Evolutionary conservation across 1,139 yeast genomes (phyloP), one percentile per base, ranked within the genome.

Genomic region (Meyerozyma sp.): DNA sequence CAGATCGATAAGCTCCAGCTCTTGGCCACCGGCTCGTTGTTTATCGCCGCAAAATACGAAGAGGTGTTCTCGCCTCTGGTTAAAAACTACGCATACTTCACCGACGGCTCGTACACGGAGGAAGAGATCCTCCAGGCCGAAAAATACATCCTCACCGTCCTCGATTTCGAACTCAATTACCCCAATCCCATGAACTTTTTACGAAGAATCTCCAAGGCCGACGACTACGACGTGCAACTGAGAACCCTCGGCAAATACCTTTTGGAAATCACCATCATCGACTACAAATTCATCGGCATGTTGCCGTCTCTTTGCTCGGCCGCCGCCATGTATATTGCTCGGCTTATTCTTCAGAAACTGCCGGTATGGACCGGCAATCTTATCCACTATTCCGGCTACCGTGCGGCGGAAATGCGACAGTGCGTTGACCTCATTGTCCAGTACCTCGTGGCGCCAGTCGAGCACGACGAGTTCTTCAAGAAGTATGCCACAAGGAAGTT

Each of bases 161-260:
- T 91, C 44, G 77, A 82, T 51, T 91, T 86, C 63, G 87, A 88
- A 61, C 73, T 90, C 57, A 84, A 88, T 56, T 89, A 86, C 59
- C 96, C 97, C 43, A 89, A 89, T 59, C 97, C 98, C 46, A 85
- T 91, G 90, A 90, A 90, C 65, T 91, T 90, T 59, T 70, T 91
- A 56, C 81, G 98, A 62, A 79, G 98, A 61, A 88, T 89, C 46
- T 88, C 96, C 41, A 89, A 89, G 63, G 98, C 98, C 35, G 98
- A 91, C 65, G 93, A 88, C 63, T 91, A 90, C 68, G 96, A 90
- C 63, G 88, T 89, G 47, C 93, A 87, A 65, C 82, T 94, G 42
- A 81, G 98, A 63, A 90, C 97, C 11, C 76, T 91, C 53, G 98
- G 95, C 29, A 91, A 91, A 65, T 91, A 89, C 62, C 70, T 91